Evolutionary conservation across 2,329 filamentous ascomycete genomes (phyloP).

Genomic region (Xylariaceae sp.): DNA sequence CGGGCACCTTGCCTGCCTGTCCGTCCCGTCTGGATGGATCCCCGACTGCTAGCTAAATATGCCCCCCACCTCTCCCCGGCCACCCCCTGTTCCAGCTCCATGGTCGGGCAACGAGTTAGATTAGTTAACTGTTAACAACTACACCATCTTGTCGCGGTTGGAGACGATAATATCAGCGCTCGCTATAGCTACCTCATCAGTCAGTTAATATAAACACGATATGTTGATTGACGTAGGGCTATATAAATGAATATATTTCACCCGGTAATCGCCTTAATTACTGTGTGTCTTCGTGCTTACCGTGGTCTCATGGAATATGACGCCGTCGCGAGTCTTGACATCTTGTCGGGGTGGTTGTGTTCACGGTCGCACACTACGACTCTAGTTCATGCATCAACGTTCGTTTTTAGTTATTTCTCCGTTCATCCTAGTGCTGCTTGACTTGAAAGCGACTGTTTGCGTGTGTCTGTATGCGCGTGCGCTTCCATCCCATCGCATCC

Average conservation of each 20-base stretch:
- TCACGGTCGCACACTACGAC: not conserved
- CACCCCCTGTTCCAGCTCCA: constrained; percentile 16
- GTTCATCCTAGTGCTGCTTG: not conserved
- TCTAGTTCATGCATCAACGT: constrained; percentile 19
- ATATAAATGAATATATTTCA: no score
- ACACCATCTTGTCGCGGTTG: no score
- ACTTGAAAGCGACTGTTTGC: not conserved
- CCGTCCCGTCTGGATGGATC: constrained; percentile 18
- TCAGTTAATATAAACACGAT: no score
- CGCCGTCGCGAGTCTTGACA: no score
- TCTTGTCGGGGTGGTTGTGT: not conserved
- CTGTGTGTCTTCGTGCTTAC: no score
- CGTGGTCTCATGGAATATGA: no score
- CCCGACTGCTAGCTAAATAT: not conserved
- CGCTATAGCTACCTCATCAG: no score
- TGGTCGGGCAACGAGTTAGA: constrained; percentile 7
- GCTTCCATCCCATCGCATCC: no score
- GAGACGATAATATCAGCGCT: no score
- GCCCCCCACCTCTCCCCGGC: not conserved
- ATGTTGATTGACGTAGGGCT: no score
- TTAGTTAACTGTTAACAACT: no score
- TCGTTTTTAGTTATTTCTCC: constrained; percentile 16
- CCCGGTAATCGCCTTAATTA: no score
- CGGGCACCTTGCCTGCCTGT: not conserved
- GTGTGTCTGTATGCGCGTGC: not conserved